These are phyloP conservation scores for Phoenix dactylifera DNA, from an alignment of 176 grass and related monocot species.

Conservation along the genomic window DNA sequence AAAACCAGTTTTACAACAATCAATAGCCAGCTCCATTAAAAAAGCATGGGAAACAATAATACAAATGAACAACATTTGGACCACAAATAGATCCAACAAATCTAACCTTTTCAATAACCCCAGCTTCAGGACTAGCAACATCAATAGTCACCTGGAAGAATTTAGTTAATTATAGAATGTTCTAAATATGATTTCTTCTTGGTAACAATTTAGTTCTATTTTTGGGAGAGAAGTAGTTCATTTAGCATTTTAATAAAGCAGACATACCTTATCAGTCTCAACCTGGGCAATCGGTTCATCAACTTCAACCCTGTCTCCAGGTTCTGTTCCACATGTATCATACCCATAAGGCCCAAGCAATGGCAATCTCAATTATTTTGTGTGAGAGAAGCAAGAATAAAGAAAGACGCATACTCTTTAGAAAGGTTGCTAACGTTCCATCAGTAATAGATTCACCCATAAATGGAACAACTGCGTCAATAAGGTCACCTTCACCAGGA, in stretches of 20 bases:
- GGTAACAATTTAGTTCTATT: no score
- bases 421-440: conserved; percentile 85
- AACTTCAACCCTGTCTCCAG: conserved; percentile 69
- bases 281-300: conserved; percentile 93
- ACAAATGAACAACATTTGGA: conserved; percentile 7
- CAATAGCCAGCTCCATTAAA: no score
- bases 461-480: conserved; percentile 88
- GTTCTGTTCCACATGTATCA: conserved; percentile 32
- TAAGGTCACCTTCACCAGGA: conserved; percentile 43
- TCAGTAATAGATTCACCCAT: conserved; percentile 99
- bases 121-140: conserved; percentile 72
- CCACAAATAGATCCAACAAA: not conserved
- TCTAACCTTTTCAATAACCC: conserved; percentile 79
- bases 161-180: no score
- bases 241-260: not conserved
- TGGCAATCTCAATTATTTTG: not conserved
- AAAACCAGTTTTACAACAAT: no score
- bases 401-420: conserved; percentile 56
- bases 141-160: conserved; percentile 81
- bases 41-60: not conserved
- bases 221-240: no score
- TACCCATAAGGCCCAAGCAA: not conserved
- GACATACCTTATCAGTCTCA: conserved; percentile 85
- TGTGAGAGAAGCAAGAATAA: not conserved
- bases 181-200: no score